Conservation (phyloP, 345 rosid genomes). For the Eucalyptus sp. region DNA sequence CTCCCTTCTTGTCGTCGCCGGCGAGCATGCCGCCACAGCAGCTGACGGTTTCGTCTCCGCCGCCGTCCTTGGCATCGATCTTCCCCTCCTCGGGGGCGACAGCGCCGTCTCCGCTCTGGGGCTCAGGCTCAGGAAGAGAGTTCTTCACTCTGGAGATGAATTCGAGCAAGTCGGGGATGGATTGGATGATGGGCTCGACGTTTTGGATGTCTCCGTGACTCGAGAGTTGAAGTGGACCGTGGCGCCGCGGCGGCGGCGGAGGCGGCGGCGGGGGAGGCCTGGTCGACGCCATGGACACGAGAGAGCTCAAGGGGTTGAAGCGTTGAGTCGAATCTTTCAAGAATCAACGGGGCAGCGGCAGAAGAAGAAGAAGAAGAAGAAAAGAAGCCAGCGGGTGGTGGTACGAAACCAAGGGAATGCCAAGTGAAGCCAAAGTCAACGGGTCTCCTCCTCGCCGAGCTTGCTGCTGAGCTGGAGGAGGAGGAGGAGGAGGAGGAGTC, state of each 20-base stretch:
- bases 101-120: not conserved
- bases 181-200: not conserved
- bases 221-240: accelerated
- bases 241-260: accelerated
- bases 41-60: not conserved
- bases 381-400: no score
- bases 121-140: not conserved
- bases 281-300: not conserved
- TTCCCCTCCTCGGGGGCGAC: accelerated
- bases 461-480: not conserved
- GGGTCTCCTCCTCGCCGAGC: no score
- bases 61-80: not conserved
- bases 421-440: no score
- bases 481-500: not conserved
- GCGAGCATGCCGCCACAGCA: not conserved
- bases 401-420: no score
- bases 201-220: accelerated
- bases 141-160: not conserved
- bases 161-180: accelerated
- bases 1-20: not conserved
- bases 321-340: accelerated
- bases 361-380: no score
- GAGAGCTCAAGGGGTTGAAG: not conserved
- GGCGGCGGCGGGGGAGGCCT: not conserved
- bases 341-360: not conserved